phyloP scores from a whole-genome alignment of 192 early-diverging fungal genomes.

The Podila verticillata region DNA sequence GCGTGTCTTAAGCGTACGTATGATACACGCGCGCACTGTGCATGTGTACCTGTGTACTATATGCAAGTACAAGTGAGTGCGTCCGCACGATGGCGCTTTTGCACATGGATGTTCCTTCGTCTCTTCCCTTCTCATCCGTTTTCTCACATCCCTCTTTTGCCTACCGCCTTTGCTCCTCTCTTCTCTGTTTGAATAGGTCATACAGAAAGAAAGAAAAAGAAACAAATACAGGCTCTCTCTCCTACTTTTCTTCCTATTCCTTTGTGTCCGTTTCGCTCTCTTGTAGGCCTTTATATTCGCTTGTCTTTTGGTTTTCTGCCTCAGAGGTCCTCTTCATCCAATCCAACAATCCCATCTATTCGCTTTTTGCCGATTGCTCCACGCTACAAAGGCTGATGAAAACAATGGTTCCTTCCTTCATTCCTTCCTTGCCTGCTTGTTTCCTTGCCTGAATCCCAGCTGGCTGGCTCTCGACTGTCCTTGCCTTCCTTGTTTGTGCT shows the following conservation, averaged over 20 bases:
- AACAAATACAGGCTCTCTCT: too few species aligned
- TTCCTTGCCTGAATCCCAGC: too few species aligned
- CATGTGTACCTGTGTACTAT: too few species aligned
- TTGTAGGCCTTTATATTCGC: not conserved
- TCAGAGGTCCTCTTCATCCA: not conserved
- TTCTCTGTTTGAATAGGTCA: too few species aligned
- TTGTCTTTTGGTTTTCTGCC: not conserved
- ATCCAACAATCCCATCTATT: not conserved
- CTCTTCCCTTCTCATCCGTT: not conserved
- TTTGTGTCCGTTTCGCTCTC: not conserved
- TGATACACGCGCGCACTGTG: too few species aligned
- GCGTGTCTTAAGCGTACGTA: too few species aligned
- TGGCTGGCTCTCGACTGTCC: too few species aligned
- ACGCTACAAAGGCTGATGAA: too few species aligned
- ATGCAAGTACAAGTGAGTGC: too few species aligned
- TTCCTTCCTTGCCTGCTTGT: not conserved
- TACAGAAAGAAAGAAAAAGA: too few species aligned
- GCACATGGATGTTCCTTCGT: not conserved
- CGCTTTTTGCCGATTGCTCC: too few species aligned
- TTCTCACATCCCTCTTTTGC: slow-evolving; percentile 2
- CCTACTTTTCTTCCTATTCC: too few species aligned
- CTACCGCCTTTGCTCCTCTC: not conserved
- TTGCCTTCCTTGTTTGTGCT: not conserved
- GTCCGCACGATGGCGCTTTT: not conserved
- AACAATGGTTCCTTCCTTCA: not conserved